phyloP scores from a whole-genome alignment of 2,329 filamentous ascomycete species.

The Colletotrichum sansevieriae region DNA sequence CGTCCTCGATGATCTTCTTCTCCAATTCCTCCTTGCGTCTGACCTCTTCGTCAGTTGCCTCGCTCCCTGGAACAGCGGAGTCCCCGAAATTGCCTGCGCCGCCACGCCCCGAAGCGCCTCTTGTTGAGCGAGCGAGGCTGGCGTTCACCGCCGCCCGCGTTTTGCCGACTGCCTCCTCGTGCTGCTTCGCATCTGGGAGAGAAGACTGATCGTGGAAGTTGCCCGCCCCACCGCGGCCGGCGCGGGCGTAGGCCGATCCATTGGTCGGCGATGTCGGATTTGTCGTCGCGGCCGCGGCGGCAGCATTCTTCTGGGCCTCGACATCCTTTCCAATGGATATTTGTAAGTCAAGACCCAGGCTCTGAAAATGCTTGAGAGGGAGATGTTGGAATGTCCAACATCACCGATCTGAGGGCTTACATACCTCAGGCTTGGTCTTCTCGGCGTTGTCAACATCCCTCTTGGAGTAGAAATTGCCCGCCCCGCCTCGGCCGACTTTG shows the following conservation, averaged over 20 bases:
- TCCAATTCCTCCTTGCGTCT: conserved; percentile 56
- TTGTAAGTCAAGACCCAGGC: not conserved
- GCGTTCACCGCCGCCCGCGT: conserved; percentile 52
- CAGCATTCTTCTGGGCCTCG: conserved; percentile 49
- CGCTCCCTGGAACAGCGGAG: conserved; percentile 44
- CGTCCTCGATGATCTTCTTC: conserved; percentile 57
- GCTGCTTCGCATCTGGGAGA: conserved; percentile 50
- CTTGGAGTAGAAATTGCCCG: conserved; percentile 71
- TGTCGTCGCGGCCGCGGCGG: conserved; percentile 45
- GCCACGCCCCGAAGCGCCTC: conserved; percentile 60
- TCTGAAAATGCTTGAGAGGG: not conserved
- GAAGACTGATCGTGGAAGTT: conserved; percentile 64
- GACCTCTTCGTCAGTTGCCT: conserved; percentile 47
- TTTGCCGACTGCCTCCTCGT: conserved; percentile 51
- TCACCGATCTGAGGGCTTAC: not conserved
- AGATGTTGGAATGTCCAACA: not conserved
- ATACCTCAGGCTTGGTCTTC: conserved; percentile 46
- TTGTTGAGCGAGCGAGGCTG: conserved; percentile 44
- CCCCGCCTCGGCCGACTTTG: conserved; percentile 71
- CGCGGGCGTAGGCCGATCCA: conserved; percentile 51
- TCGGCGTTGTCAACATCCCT: conserved; percentile 62
- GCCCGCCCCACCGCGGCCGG: conserved; percentile 72
- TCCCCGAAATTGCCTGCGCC: conserved; percentile 69
- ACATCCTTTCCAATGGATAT: conserved; percentile 45
- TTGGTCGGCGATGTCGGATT: conserved; percentile 42